Evolutionary conservation across 2,329 filamentous ascomycete species (phyloP).

Genomic region (Dothistroma septosporum): DNA sequence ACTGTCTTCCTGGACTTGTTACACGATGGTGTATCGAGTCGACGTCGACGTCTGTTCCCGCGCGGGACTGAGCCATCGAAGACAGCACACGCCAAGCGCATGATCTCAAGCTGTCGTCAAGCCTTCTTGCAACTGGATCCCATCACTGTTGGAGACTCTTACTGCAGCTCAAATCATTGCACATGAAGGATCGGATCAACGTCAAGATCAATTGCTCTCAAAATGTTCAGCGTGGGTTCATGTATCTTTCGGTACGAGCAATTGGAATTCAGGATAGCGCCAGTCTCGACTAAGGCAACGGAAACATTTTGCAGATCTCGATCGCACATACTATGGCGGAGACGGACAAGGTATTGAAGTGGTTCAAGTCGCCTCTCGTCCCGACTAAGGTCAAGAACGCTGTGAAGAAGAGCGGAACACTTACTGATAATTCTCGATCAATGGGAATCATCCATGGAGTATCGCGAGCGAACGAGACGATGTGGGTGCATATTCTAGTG

Average conservation of each 20-base stretch:
- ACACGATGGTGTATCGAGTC: too few species aligned
- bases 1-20: too few species aligned
- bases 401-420: background rate
- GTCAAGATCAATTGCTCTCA: background rate
- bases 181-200: too few species aligned
- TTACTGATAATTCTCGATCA: background rate
- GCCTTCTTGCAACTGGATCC: too few species aligned
- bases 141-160: too few species aligned
- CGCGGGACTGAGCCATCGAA: too few species aligned
- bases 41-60: too few species aligned
- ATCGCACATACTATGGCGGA: background rate
- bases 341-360: background rate
- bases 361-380: background rate
- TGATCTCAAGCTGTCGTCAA: too few species aligned
- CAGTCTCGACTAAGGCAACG: background rate
- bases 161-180: too few species aligned
- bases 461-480: background rate
- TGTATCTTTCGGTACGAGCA: background rate
- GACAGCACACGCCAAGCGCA: too few species aligned
- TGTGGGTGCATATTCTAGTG: background rate
- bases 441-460: background rate
- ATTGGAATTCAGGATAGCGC: background rate
- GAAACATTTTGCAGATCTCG: background rate
- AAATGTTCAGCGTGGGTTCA: background rate
- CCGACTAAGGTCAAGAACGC: background rate